Evolutionary conservation across 2,329 filamentous ascomycete species (phyloP).

Genomic region (Alternaria hordeiaustralica): DNA sequence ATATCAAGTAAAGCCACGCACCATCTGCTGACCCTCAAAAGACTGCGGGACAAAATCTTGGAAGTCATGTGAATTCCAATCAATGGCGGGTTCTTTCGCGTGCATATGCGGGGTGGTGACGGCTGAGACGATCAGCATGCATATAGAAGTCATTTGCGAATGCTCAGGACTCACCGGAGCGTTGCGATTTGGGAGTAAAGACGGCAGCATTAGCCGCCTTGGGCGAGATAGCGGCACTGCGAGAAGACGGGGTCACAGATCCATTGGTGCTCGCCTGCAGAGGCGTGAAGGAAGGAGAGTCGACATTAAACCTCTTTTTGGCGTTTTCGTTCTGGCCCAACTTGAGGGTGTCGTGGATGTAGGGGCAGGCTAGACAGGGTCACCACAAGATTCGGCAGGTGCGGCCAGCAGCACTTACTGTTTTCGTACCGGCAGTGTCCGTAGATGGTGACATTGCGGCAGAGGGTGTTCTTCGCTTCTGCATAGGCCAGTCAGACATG

Average conservation of each 20-base stretch:
- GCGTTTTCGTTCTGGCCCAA: slow-evolving; percentile 59
- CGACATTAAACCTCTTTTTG: slow-evolving; percentile 88
- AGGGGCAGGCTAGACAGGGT: slow-evolving; percentile 66
- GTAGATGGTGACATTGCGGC: slow-evolving; percentile 91
- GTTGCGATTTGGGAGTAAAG: slow-evolving; percentile 73
- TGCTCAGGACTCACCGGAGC: slow-evolving; percentile 46
- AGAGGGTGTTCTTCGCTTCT: slow-evolving; percentile 85
- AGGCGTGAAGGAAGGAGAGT: slow-evolving; percentile 94
- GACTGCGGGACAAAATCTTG: slow-evolving; percentile 63
- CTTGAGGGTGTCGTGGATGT: slow-evolving; percentile 83
- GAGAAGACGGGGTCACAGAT: slow-evolving; percentile 56
- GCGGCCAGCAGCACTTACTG: slow-evolving; percentile 54
- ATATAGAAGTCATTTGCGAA: not conserved
- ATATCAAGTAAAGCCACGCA: slow-evolving; percentile 41
- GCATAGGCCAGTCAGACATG: slow-evolving; percentile 31
- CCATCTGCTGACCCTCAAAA: slow-evolving; percentile 58
- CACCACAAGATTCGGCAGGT: slow-evolving; percentile 18
- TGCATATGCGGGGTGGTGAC: slow-evolving; percentile 53
- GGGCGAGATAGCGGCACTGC: slow-evolving; percentile 82
- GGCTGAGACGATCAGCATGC: slow-evolving; percentile 37
- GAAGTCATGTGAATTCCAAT: slow-evolving; percentile 58
- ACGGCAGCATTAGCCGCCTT: slow-evolving; percentile 88
- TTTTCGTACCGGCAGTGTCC: slow-evolving; percentile 92
- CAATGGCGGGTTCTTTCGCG: slow-evolving; percentile 54
- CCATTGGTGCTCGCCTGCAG: slow-evolving; percentile 58